phyloP scores from a whole-genome alignment of 1,139 yeast genomes.

The Pneumocystis canis region DNA sequence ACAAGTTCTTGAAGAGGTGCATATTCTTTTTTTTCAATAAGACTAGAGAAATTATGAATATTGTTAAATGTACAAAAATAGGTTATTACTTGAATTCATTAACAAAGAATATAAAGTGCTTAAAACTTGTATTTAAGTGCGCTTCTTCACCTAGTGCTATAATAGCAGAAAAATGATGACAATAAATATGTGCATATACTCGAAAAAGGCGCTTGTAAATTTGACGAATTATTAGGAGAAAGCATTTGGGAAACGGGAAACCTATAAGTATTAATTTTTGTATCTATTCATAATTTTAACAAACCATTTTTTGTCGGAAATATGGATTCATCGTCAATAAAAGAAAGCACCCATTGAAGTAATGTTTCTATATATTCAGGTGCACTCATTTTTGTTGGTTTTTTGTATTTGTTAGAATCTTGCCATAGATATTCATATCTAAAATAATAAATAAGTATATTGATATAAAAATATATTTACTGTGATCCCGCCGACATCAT shows the following conservation, averaged over 20 bases:
- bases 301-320: constrained; percentile 62
- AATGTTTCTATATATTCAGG: constrained; percentile 86
- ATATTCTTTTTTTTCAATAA: constrained; percentile 65
- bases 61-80: neutral
- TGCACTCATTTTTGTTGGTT: constrained; percentile 69
- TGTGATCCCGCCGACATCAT: constrained; percentile 39
- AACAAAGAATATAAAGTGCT: constrained; percentile 81
- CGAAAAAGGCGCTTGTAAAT: constrained; percentile 81
- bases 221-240: constrained; percentile 58
- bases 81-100: constrained; percentile 45
- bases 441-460: neutral
- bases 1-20: constrained; percentile 88
- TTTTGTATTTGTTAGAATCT: constrained; percentile 37
- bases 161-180: constrained; percentile 93
- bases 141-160: constrained; percentile 84
- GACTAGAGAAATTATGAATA: constrained; percentile 14
- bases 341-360: constrained; percentile 87
- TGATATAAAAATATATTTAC: neutral
- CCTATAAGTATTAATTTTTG: constrained; percentile 28
- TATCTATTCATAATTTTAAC: neutral
- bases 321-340: constrained; percentile 73
- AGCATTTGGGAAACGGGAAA: constrained; percentile 47
- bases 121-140: constrained; percentile 82
- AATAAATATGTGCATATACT: constrained; percentile 94
- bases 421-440: constrained; percentile 78